Evolutionary conservation across 257 asterid species (phyloP).

Genomic region (Solanum pennellii): DNA sequence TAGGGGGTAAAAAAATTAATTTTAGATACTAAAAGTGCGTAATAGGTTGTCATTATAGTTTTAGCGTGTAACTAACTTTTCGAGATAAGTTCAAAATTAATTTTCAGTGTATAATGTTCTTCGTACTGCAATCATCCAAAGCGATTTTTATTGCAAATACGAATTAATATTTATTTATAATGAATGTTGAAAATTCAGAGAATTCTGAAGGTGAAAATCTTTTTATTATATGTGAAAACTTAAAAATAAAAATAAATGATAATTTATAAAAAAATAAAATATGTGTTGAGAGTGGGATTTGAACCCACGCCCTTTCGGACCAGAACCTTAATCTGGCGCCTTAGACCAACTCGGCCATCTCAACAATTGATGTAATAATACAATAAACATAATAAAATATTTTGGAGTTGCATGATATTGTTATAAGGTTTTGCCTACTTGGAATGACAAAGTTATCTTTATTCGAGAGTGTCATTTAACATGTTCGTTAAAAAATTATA

Average conservation of each 20-base stretch:
- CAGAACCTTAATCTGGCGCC: slow-evolving; percentile 99
- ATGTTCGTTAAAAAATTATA: not conserved
- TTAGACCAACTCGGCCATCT: slow-evolving; percentile 99
- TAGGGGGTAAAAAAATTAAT: no score
- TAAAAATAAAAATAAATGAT: no score
- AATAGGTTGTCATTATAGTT: no score
- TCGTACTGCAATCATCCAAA: not conserved
- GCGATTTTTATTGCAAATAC: not conserved
- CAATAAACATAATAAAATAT: accelerated
- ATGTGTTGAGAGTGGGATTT: slow-evolving; percentile 84
- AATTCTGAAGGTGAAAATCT: not conserved
- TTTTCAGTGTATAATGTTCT: no score
- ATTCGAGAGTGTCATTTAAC: not conserved
- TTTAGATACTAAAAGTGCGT: no score
- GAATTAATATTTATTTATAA: not conserved
- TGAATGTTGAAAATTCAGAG: not conserved
- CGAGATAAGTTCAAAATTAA: no score
- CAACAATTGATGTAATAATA: slow-evolving; percentile 16
- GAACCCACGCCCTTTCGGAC: slow-evolving; percentile 99
- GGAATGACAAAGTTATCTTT: not conserved
- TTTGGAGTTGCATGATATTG: no score
- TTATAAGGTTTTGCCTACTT: not conserved
- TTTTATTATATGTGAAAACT: not conserved
- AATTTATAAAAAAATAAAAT: no score
- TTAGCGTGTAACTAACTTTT: no score